Evolutionary conservation across 2,329 filamentous ascomycete species (phyloP), one percentile per base, ranked within the genome.

Genomic region (Botrytis fragariae): DNA sequence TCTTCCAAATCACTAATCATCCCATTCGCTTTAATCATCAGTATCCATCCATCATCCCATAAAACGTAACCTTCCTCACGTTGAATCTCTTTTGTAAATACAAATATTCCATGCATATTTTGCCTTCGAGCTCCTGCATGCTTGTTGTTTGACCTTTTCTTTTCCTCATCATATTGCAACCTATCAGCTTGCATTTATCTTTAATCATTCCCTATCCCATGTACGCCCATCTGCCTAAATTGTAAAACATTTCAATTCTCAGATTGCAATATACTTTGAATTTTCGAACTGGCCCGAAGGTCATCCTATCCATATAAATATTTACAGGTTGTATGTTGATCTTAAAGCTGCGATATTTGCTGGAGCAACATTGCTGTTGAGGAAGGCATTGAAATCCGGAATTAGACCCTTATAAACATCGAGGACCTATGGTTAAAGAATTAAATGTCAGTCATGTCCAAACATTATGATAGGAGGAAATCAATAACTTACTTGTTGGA

Each of bases 331-430:
- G 75, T 81, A 81, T 63, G 73, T 78, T 51, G 74, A 69, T 57
- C 77, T 77, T 61, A 81, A 76, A 73, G 75, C 75, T 32, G 75
- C 77, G 25, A 77, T 67, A 69, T 79, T 78, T 14, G 69, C 72
- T 29, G 77, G 63, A 4, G 77, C 69, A 39, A 81, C 74, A n/a
- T 75, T 71, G 65, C 54, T 75, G 60, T 73, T 76, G 64, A 89
- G 80, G 80, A 87, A 88, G 67, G 80, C 81, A 74, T 86, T 84
- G 76, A 88, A 88, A 75, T 87, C 83, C 37, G 84, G 84, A 39
- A 89, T 87, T 79, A 89, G 83, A 73, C 80, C 80, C 79, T 87
- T 87, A 82, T 89, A 89, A 72, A 84, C 81, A 69, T 83, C 79
- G 61, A 89, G 80, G n/a, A 86, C 86, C 84, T 87, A 29, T 60